Conservation (phyloP, 495 filamentous ascomycete species). For the Aspergillus conjunctus region DNA sequence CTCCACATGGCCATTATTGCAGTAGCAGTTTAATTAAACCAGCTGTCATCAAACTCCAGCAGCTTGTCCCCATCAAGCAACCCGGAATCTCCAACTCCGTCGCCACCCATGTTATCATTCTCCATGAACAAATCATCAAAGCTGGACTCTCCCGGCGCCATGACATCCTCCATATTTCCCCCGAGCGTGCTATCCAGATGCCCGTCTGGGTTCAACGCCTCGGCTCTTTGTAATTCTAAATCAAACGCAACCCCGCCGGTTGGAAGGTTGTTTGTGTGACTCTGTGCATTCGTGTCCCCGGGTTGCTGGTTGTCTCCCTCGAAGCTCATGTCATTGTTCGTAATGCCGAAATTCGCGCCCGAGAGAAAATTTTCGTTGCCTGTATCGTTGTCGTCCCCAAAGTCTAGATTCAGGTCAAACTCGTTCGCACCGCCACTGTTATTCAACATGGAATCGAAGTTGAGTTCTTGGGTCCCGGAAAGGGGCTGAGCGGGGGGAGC, state of each 20-base stretch:
- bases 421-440: slow-evolving; percentile 37
- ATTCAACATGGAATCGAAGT: slow-evolving; percentile 44
- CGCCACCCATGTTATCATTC: slow-evolving; percentile 41
- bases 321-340: slow-evolving; percentile 23
- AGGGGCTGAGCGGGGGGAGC: slow-evolving; percentile 25
- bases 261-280: slow-evolving; percentile 33
- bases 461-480: slow-evolving; percentile 37
- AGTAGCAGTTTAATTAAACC: slow-evolving; percentile 37
- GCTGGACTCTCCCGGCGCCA: slow-evolving; percentile 50
- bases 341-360: slow-evolving; percentile 36
- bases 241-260: slow-evolving; percentile 48
- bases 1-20: too few species aligned
- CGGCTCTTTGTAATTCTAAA: slow-evolving; percentile 41
- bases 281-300: slow-evolving; percentile 29
- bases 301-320: slow-evolving; percentile 24
- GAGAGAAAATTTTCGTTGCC: slow-evolving; percentile 49
- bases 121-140: slow-evolving; percentile 56
- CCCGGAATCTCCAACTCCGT: slow-evolving; percentile 36
- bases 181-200: slow-evolving; percentile 19
- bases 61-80: slow-evolving; percentile 44
- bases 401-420: slow-evolving; percentile 51
- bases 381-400: slow-evolving; percentile 45
- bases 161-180: slow-evolving; percentile 39
- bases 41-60: slow-evolving; percentile 52
- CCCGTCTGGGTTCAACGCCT: slow-evolving; percentile 18